phyloP scores from a whole-genome alignment of 805 yeast species.

The Candida namnaoensis region DNA sequence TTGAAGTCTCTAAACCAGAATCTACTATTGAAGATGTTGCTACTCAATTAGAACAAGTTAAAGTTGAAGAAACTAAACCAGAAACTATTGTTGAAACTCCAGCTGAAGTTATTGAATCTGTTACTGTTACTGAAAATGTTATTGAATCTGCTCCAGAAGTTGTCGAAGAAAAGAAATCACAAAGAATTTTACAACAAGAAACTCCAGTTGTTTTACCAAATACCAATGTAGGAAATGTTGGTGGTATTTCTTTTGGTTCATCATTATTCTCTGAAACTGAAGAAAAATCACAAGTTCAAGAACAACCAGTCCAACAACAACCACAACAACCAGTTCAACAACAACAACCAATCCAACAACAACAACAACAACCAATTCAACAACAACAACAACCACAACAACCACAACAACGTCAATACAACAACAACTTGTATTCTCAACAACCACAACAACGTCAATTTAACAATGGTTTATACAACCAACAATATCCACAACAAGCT shows the following conservation, averaged over 20 bases:
- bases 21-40: constrained; percentile 6
- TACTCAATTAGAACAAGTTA: constrained; percentile 11
- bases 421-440: constrained; percentile 1
- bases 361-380: constrained; percentile 4
- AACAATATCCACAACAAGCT: constrained; percentile 1
- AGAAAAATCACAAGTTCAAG: constrained; percentile 14
- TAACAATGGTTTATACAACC: constrained; percentile 1
- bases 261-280: constrained; percentile 37
- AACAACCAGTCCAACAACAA: constrained; percentile 11
- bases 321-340: constrained; percentile 5
- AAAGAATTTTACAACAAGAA: constrained; percentile 30
- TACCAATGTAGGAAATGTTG: constrained; percentile 25
- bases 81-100: background rate
- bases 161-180: constrained; percentile 18
- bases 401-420: constrained; percentile 7
- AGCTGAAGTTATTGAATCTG: constrained; percentile 3
- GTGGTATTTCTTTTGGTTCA: constrained; percentile 60
- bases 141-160: background rate
- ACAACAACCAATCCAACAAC: background rate
- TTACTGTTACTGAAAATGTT: constrained; percentile 2
- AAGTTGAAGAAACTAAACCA: constrained; percentile 7
- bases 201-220: constrained; percentile 46
- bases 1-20: constrained; percentile 5
- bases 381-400: constrained; percentile 12
- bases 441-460: constrained; percentile 4